Percentiles rank a stretch among this genome's conserved stretches.
These are phyloP conservation scores for Mortierella sp. DNA, from an alignment of 371 early-diverging fungal genomes.

Conservation along the genomic window DNA sequence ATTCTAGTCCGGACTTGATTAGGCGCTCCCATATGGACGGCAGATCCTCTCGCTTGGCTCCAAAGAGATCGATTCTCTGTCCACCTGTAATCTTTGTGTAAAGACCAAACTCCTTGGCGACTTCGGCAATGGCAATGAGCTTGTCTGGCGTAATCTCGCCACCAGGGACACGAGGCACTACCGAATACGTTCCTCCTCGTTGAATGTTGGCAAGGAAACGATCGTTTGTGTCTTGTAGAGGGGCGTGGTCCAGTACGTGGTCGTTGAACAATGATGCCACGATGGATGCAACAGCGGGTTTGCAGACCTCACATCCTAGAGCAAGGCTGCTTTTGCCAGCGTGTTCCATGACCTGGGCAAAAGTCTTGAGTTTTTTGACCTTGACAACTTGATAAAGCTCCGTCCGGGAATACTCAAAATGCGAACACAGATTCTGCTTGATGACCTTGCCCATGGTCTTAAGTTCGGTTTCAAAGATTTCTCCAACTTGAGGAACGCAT, in stretches of 20 bases:
- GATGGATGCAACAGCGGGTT: constrained; percentile 75
- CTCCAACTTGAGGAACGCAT: constrained; percentile 70
- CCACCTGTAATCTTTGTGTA: constrained; percentile 80
- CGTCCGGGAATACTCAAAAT: constrained; percentile 71
- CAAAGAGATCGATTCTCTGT: constrained; percentile 78
- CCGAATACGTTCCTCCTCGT: constrained; percentile 77
- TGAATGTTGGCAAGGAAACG: constrained; percentile 81
- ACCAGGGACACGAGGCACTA: constrained; percentile 76
- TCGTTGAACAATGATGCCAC: constrained; percentile 78
- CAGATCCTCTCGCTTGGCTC: constrained; percentile 73
- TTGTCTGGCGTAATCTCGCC: constrained; percentile 80
- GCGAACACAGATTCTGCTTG: constrained; percentile 67
- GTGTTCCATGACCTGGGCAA: constrained; percentile 62
- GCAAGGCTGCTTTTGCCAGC: constrained; percentile 59
- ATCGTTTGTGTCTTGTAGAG: constrained; percentile 80
- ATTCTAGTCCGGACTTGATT: constrained; percentile 74
- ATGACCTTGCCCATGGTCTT: constrained; percentile 68
- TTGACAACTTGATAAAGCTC: constrained; percentile 77
- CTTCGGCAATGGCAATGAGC: constrained; percentile 68
- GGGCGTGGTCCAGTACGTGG: constrained; percentile 68
- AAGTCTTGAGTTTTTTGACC: constrained; percentile 66
- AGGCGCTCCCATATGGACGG: constrained; percentile 77
- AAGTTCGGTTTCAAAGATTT: constrained; percentile 73
- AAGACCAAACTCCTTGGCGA: constrained; percentile 72
- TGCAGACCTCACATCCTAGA: constrained; percentile 74